phyloP scores from a whole-genome alignment of 345 rosid species.

The Salix viminalis region DNA sequence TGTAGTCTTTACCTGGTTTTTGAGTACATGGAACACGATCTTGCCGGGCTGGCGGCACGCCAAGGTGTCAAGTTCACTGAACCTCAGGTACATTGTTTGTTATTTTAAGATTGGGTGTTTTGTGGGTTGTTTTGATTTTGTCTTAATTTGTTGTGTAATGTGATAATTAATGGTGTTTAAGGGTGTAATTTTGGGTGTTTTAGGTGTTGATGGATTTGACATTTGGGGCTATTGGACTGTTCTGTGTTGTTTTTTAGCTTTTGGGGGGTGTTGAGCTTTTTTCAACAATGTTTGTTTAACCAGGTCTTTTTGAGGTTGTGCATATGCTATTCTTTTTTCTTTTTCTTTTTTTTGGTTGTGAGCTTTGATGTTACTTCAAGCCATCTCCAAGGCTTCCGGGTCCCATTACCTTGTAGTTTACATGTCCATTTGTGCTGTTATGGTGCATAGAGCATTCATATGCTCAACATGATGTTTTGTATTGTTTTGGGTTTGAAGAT shows the following conservation, averaged over 20 bases:
- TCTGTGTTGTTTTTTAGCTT: slow-evolving; percentile 20
- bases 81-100: slow-evolving; percentile 58
- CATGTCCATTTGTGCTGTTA: background rate
- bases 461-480: slow-evolving; percentile 12
- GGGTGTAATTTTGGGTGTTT: slow-evolving; percentile 12
- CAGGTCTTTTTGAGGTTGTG: slow-evolving; percentile 14
- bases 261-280: slow-evolving; percentile 15
- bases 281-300: slow-evolving; percentile 15
- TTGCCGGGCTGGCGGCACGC: slow-evolving; percentile 71
- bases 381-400: slow-evolving; percentile 27
- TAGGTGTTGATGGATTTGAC: slow-evolving; percentile 7
- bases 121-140: slow-evolving; percentile 1
- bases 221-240: slow-evolving; percentile 6
- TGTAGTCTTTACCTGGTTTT: slow-evolving; percentile 83
- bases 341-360: slow-evolving; percentile 7
- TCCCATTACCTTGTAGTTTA: slow-evolving; percentile 27
- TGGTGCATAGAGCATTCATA: slow-evolving; percentile 19
- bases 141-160: slow-evolving; percentile 7
- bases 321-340: slow-evolving; percentile 16
- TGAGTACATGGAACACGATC: slow-evolving; percentile 96
- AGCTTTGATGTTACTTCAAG: slow-evolving; percentile 18
- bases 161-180: slow-evolving; percentile 2
- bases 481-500: slow-evolving; percentile 21
- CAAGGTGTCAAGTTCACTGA: slow-evolving; percentile 71
- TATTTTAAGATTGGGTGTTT: background rate